Conservation (phyloP, 73 alveolate species). For the Uronychia setigera region DNA sequence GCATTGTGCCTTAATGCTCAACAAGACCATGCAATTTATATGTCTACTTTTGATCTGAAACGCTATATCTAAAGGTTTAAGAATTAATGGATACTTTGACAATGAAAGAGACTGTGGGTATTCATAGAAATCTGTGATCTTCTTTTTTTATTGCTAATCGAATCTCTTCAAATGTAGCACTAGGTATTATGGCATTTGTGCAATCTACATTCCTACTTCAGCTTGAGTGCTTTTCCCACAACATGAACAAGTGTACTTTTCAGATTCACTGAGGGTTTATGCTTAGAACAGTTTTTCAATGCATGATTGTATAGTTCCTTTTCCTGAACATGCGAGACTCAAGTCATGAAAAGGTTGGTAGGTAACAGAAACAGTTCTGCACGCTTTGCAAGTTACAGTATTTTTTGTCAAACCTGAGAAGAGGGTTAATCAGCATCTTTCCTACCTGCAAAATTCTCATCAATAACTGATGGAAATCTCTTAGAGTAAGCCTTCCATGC, state of each 20-base stretch:
- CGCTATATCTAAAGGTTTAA: not conserved
- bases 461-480: constrained; percentile 16
- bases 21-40: constrained; percentile 9
- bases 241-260: constrained; percentile 5
- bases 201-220: not conserved
- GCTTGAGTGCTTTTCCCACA: constrained; percentile 16
- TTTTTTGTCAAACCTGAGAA: constrained; percentile 18
- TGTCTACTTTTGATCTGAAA: not conserved
- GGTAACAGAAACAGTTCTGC: not conserved
- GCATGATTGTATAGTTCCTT: not conserved
- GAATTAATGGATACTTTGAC: not conserved
- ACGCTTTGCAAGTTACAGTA: constrained; percentile 7
- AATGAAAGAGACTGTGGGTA: constrained; percentile 2
- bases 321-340: constrained; percentile 9
- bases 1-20: constrained; percentile 24
- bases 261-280: constrained; percentile 1
- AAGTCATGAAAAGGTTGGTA: constrained; percentile 29
- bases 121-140: not conserved
- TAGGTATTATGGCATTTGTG: constrained; percentile 6
- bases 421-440: no score
- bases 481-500: constrained; percentile 10
- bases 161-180: constrained; percentile 27
- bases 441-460: not conserved
- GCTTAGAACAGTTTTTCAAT: not conserved
- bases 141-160: constrained; percentile 5